These are phyloP conservation scores for Pleurotus tuoliensis DNA, from an alignment of 768 basidiomycete species.

Conservation along the genomic window DNA sequence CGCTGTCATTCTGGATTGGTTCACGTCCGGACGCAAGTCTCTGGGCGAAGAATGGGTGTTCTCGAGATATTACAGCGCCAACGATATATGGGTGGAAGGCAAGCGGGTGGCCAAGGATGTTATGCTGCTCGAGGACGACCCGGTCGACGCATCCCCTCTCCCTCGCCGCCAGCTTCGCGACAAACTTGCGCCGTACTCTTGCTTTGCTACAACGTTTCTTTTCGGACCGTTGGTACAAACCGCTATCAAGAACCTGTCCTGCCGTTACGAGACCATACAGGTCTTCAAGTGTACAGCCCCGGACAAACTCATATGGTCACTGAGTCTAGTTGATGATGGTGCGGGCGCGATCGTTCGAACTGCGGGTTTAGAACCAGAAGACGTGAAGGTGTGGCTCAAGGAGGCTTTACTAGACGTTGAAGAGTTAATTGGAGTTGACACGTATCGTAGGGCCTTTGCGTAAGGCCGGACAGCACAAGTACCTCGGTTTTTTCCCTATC, in stretches of 20 bases:
- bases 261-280: constrained; percentile 46
- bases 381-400: constrained; percentile 67
- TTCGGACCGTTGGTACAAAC: constrained; percentile 59
- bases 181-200: constrained; percentile 75
- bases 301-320: constrained; percentile 75
- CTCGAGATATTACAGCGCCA: constrained; percentile 76
- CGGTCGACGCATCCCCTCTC: constrained; percentile 16
- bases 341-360: constrained; percentile 62
- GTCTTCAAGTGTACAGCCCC: constrained; percentile 64
- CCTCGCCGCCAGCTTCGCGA: constrained; percentile 49
- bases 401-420: constrained; percentile 48
- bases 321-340: constrained; percentile 50
- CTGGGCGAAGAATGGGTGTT: constrained; percentile 90
- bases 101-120: constrained; percentile 72
- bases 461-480: constrained; percentile 18
- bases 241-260: constrained; percentile 45
- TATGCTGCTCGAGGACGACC: constrained; percentile 63
- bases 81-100: constrained; percentile 72
- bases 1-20: constrained; percentile 82
- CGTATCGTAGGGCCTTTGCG: constrained; percentile 60
- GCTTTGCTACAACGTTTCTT: constrained; percentile 85
- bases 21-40: constrained; percentile 82
- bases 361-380: constrained; percentile 75
- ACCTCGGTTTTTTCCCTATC: not conserved
- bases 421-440: constrained; percentile 55